Evolutionary conservation across 1,284 basidiomycete species (phyloP).

Genomic region (Sutorius eximius): DNA sequence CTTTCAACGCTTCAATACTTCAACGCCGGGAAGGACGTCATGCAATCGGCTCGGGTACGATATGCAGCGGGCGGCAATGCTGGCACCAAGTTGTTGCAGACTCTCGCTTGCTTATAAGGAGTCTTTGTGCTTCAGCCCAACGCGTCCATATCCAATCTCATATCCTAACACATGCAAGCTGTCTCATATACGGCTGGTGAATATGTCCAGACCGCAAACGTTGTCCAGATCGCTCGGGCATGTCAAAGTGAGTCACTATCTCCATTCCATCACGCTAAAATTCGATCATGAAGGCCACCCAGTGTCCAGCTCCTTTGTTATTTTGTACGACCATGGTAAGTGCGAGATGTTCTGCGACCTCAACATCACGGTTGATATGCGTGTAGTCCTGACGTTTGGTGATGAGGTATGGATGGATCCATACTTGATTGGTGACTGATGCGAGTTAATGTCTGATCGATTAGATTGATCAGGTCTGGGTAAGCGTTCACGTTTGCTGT

Average conservation of each 20-base stretch:
- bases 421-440: neutral
- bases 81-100: neutral
- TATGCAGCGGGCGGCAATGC: no score
- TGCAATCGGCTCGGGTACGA: no score
- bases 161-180: neutral
- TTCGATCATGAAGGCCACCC: neutral
- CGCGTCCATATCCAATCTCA: neutral
- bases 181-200: neutral
- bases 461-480: constrained; percentile 24
- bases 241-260: neutral
- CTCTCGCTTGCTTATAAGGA: neutral
- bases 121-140: neutral
- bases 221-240: neutral
- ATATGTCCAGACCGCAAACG: neutral
- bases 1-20: no score
- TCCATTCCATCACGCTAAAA: neutral
- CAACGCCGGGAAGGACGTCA: no score
- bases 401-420: constrained; percentile 8
- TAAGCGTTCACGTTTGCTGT: neutral
- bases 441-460: neutral
- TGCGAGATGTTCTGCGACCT: no score
- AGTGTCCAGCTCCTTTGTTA: neutral
- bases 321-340: constrained; percentile 15
- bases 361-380: neutral
- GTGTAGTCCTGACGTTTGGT: constrained; percentile 10